Evolutionary conservation across 2,329 filamentous ascomycete species (phyloP).

Genomic region (Cercospora nicotianae): DNA sequence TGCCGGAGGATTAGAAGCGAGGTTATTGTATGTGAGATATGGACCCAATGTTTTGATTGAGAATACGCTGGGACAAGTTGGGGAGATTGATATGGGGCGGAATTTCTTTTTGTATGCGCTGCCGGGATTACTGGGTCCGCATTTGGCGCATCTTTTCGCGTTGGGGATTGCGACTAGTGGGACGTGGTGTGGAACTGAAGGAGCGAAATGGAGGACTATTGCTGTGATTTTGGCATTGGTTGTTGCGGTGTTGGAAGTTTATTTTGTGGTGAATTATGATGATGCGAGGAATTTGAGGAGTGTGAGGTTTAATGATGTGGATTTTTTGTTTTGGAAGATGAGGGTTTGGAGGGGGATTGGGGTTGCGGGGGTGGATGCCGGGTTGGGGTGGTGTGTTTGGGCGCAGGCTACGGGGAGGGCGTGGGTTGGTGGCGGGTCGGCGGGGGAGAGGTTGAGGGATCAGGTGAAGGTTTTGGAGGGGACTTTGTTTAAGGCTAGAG

Average conservation of each 20-base stretch:
- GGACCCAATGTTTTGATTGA: slow-evolving; percentile 71
- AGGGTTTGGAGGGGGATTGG: slow-evolving; percentile 62
- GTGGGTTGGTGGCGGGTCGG: slow-evolving; percentile 62
- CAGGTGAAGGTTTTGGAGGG: slow-evolving; percentile 57
- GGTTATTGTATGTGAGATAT: slow-evolving; percentile 79
- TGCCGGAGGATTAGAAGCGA: slow-evolving; percentile 61
- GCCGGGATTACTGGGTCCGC: slow-evolving; percentile 70
- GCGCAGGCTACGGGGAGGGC: slow-evolving; percentile 77
- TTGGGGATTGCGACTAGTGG: slow-evolving; percentile 73
- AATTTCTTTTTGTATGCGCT: slow-evolving; percentile 79
- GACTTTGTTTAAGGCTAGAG: slow-evolving; percentile 67
- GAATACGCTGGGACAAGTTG: slow-evolving; percentile 72
- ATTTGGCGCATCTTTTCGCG: slow-evolving; percentile 72
- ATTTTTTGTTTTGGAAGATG: slow-evolving; percentile 71
- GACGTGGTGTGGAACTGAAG: slow-evolving; percentile 62
- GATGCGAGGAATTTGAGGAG: slow-evolving; percentile 64
- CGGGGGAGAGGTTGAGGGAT: slow-evolving; percentile 67
- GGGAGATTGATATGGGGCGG: slow-evolving; percentile 49
- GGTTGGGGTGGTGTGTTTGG: slow-evolving; percentile 68
- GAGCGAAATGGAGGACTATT: slow-evolving; percentile 66
- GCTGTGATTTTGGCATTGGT: slow-evolving; percentile 64
- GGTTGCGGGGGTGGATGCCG: slow-evolving; percentile 64
- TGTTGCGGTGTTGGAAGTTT: slow-evolving; percentile 65
- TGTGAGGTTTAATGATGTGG: slow-evolving; percentile 60
- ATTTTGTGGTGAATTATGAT: slow-evolving; percentile 64